Percentiles rank a stretch among this genome's conserved stretches.
Conservation (phyloP, 306 rosid genomes). For the Fragaria iinumae region DNA sequence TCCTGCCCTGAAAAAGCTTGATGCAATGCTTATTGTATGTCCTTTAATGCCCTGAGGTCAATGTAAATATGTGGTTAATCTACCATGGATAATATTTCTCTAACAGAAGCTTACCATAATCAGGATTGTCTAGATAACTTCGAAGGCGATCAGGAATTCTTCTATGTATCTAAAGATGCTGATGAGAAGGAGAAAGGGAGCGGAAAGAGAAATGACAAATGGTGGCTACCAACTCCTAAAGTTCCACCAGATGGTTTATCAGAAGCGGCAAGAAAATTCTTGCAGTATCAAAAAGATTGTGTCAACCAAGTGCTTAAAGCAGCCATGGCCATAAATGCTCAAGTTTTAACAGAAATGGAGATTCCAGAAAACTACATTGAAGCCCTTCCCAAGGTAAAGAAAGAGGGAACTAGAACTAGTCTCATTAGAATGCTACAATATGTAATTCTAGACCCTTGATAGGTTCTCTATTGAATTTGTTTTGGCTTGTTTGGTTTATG, state of each 20-base stretch:
- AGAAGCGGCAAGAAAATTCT: slow-evolving; percentile 71
- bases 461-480: background rate
- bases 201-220: slow-evolving; percentile 60
- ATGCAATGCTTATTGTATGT: slow-evolving; percentile 86
- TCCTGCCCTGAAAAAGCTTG: slow-evolving; percentile 88
- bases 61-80: background rate
- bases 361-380: slow-evolving; percentile 93
- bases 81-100: slow-evolving; percentile 8
- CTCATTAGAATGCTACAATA: background rate
- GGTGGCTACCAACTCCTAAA: slow-evolving; percentile 95
- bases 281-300: slow-evolving; percentile 93
- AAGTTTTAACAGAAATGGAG: slow-evolving; percentile 87
- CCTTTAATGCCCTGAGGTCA: background rate
- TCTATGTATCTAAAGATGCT: slow-evolving; percentile 65
- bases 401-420: background rate
- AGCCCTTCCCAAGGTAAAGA: slow-evolving; percentile 81
- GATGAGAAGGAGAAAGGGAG: slow-evolving; percentile 50
- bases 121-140: slow-evolving; percentile 93
- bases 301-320: slow-evolving; percentile 99
- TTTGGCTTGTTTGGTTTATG: background rate
- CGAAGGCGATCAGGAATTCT: slow-evolving; percentile 68
- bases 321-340: slow-evolving; percentile 99
- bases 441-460: no score
- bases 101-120: slow-evolving; percentile 23
- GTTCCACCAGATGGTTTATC: slow-evolving; percentile 82